These are phyloP conservation scores for Candolleomyces aberdarensis DNA, from an alignment of 768 basidiomycete species.

Conservation along the genomic window DNA sequence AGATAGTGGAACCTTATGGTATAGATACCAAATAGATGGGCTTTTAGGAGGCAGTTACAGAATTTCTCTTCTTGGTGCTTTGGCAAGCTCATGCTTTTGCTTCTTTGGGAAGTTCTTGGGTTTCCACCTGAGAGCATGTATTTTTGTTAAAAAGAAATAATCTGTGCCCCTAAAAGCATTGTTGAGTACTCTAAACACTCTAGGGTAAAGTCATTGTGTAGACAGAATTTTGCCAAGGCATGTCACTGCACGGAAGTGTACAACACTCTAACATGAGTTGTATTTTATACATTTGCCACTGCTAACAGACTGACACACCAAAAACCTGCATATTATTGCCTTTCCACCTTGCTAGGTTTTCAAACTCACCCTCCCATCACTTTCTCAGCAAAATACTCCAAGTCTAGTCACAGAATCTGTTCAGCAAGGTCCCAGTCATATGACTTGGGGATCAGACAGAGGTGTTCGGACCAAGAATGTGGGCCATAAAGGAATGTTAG, in stretches of 20 bases:
- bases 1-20: too few species aligned
- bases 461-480: too few species aligned
- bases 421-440: too few species aligned
- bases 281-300: constrained; percentile 14
- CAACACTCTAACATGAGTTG: not conserved
- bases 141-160: not conserved
- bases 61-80: not conserved
- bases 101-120: not conserved
- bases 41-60: too few species aligned
- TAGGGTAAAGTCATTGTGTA: not conserved
- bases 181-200: not conserved
- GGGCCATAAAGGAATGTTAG: too few species aligned
- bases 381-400: too few species aligned
- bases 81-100: not conserved
- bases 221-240: too few species aligned
- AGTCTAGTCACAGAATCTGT: too few species aligned
- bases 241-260: not conserved
- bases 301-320: constrained; percentile 31
- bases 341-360: not conserved
- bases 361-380: not conserved
- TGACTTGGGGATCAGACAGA: too few species aligned
- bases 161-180: not conserved
- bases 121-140: not conserved
- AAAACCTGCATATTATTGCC: not conserved
- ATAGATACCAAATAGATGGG: too few species aligned